A percentile compares a stretch with the other conserved stretches of the same genome.
Conservation (phyloP, 768 basidiomycete genomes). For the Lactarius akahatsu region DNA sequence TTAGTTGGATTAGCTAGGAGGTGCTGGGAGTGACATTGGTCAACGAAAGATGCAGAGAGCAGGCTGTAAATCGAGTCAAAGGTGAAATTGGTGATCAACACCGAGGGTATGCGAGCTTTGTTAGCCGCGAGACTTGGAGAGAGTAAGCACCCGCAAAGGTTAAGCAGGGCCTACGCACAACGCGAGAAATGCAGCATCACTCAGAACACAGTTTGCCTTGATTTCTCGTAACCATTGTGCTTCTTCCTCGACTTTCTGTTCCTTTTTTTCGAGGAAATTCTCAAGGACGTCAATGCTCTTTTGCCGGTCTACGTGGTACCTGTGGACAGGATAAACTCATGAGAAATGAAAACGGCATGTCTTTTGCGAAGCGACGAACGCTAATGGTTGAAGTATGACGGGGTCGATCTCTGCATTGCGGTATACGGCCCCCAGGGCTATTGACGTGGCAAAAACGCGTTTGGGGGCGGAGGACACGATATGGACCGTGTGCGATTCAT, state of each 20-base stretch:
- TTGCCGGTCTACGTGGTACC: conserved; percentile 70
- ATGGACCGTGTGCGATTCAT: conserved; percentile 48
- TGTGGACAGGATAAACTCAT: conserved; percentile 31
- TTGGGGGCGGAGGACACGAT: conserved; percentile 75
- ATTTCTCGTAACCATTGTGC: conserved; percentile 53
- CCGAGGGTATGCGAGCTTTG: conserved; percentile 60
- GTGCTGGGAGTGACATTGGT: conserved; percentile 21
- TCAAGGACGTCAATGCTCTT: conserved; percentile 65
- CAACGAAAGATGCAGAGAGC: conserved; percentile 55
- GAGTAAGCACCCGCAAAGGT: neutral
- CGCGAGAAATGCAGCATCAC: conserved; percentile 76
- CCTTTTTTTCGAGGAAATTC: conserved; percentile 56
- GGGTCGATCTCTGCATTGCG: conserved; percentile 75
- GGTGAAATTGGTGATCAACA: conserved; percentile 78
- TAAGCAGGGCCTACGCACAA: conserved; percentile 49
- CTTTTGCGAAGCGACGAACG: conserved; percentile 45
- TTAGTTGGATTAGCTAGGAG: conserved; percentile 7
- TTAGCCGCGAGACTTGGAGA: conserved; percentile 64
- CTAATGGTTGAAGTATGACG: conserved; percentile 76
- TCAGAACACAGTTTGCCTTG: conserved; percentile 59
- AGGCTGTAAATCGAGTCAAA: conserved; percentile 84
- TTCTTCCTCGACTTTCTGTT: conserved; percentile 55
- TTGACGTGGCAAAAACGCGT: conserved; percentile 66
- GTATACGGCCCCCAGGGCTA: conserved; percentile 62
- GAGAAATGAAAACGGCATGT: conserved; percentile 14